Conservation (phyloP, 2,329 filamentous ascomycete species). For the Sclerotinia glacialis region DNA sequence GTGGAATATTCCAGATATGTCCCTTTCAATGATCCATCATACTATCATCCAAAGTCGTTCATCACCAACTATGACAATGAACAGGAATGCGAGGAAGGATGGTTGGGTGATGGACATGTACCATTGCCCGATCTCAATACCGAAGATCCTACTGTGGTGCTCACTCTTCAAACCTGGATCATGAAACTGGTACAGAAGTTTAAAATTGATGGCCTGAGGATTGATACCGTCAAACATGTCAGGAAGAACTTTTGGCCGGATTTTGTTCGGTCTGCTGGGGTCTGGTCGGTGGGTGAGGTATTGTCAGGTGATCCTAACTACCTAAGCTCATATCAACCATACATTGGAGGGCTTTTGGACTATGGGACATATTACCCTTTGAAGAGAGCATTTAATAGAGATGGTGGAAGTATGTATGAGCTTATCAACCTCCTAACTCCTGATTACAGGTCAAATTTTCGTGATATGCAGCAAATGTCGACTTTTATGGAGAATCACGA, state of each 20-base stretch:
- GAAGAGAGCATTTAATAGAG: slow-evolving; percentile 22
- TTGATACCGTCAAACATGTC: slow-evolving; percentile 49
- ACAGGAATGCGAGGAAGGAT: slow-evolving; percentile 19
- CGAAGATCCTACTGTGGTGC: slow-evolving; percentile 40
- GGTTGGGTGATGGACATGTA: slow-evolving; percentile 13
- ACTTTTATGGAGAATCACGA: slow-evolving; percentile 48
- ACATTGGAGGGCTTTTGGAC: slow-evolving; percentile 57
- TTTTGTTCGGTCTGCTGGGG: slow-evolving; percentile 52
- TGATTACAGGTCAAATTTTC: slow-evolving; percentile 42
- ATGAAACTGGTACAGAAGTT: slow-evolving; percentile 43
- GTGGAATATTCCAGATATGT: slow-evolving; percentile 25
- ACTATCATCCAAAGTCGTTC: slow-evolving; percentile 38
- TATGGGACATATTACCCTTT: slow-evolving; percentile 47
- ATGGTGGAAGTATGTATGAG: slow-evolving; percentile 34
- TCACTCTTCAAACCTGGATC: slow-evolving; percentile 42
- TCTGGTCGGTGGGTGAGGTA: slow-evolving; percentile 60
- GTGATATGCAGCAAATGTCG: slow-evolving; percentile 42
- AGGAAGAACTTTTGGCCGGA: slow-evolving; percentile 51
- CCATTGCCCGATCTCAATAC: slow-evolving; percentile 18
- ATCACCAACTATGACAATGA: slow-evolving; percentile 18
- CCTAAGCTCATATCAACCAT: slow-evolving; percentile 45
- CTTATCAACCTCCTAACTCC: slow-evolving; percentile 38
- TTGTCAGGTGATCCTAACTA: slow-evolving; percentile 46
- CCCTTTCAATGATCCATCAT: slow-evolving; percentile 39
- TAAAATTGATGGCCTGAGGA: slow-evolving; percentile 47